Evolutionary conservation across 768 basidiomycete genomes (phyloP), one percentile per base, ranked within the genome.

Genomic region (Mycena indigotica): DNA sequence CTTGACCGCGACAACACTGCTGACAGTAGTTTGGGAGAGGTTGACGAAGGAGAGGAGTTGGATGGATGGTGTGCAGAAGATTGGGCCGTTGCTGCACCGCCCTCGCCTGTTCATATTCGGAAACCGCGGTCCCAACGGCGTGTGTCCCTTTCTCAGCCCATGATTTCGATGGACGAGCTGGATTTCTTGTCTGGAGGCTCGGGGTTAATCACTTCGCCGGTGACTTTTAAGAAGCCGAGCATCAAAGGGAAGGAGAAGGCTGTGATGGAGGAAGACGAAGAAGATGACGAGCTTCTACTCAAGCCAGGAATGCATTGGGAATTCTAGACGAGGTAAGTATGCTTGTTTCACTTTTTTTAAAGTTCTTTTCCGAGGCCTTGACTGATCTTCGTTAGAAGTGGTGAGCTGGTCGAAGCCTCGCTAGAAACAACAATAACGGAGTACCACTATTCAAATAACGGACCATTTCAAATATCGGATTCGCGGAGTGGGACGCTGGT

Each of bases 1-100:
- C 52, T 52, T 23, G 12, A 32, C 40, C 25, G 56, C 12, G 38
- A 51, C 19, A 53, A 35, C 32, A 65, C 38, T 60, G n/a, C n/a
- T n/a, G n/a, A n/a, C n/a, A n/a, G n/a, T n/a, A n/a, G n/a, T n/a
- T 58, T 53, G 65, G 55, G 52, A 45, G 54, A 58, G 50, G 51
- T 60, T 24, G n/a, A 53, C 32, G 64, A 53, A 44, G 56, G 55
- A 15, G 65, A 63, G 53, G 58, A 55, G 54, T 39, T 58, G 24
- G 46, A 35, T 48, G 54, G 55, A 12, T 75, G 67, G 67, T 57
- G 60, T 26, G 63, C 67, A 16, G 68, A 70, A 49, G 69, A 74
- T 54, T 72, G 70, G 69, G 67, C 70, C n/a, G 74, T 72, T 19
- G 74, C 73, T 21, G 73, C 71, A 41, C 74, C 75, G 4, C 74